phyloP scores from a whole-genome alignment of 495 filamentous ascomycete genomes.

The Parathielavia appendiculata region DNA sequence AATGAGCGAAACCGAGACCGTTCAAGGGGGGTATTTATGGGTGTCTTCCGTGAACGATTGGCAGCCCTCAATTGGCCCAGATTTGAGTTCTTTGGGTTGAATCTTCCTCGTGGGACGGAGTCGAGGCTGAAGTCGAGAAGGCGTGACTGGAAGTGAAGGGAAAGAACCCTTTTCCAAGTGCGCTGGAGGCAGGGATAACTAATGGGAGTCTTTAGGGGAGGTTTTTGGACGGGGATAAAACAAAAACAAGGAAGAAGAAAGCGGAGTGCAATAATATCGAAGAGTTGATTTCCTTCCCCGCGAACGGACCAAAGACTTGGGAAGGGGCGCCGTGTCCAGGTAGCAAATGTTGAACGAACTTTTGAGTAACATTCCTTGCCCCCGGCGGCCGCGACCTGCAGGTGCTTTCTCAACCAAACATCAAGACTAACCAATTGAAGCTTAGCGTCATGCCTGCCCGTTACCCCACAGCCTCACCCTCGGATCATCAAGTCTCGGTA shows the following conservation, averaged over 20 bases:
- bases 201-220: background rate
- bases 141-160: background rate
- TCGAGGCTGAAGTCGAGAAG: background rate
- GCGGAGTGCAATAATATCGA: constrained; percentile 10
- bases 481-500: constrained; percentile 21
- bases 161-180: background rate
- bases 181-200: background rate
- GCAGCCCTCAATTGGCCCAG: background rate
- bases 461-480: constrained; percentile 23
- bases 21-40: constrained; percentile 8
- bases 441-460: constrained; percentile 16
- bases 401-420: constrained; percentile 34
- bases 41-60: constrained; percentile 16
- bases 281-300: constrained; percentile 2
- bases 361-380: constrained; percentile 12
- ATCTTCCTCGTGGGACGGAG: background rate
- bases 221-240: too few species aligned
- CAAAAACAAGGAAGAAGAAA: constrained; percentile 9
- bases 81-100: background rate
- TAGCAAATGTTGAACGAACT: constrained; percentile 35
- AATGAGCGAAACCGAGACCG: background rate
- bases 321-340: constrained; percentile 18
- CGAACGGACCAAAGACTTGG: constrained; percentile 18
- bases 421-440: constrained; percentile 18
- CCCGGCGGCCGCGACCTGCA: constrained; percentile 21